A percentile compares a stretch with the other conserved stretches of the same genome.
Conservation (phyloP, 139 green algal genomes). For the Gonium pectorale region DNA sequence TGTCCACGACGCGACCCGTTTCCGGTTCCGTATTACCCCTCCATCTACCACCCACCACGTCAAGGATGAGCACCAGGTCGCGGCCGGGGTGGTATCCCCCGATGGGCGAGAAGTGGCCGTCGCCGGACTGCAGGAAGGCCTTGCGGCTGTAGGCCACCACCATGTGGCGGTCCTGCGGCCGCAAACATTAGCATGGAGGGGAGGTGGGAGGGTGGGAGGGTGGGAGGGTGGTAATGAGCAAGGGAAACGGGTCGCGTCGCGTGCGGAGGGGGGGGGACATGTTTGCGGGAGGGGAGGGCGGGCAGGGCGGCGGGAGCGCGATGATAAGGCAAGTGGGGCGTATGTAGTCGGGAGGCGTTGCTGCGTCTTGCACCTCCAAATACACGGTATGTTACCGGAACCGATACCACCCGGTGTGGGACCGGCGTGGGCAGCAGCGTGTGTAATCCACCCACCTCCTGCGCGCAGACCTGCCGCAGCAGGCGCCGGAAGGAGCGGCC, state of each 20-base stretch:
- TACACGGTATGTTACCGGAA: too few species aligned
- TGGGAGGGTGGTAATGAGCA: background rate
- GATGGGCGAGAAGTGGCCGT: slow-evolving; percentile 92
- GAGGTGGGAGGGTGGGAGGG: background rate
- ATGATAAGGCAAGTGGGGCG: too few species aligned
- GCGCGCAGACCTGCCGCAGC: slow-evolving; percentile 7
- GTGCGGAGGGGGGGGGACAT: background rate
- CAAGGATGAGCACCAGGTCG: slow-evolving; percentile 91
- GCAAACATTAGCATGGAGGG: too few species aligned
- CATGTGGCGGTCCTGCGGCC: slow-evolving; percentile 61
- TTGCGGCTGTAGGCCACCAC: slow-evolving; percentile 84
- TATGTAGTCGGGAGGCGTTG: too few species aligned
- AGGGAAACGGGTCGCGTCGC: too few species aligned
- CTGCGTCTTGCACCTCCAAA: too few species aligned
- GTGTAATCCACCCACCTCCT: slow-evolving; percentile 31
- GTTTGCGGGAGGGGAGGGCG: too few species aligned
- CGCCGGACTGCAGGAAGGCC: slow-evolving; percentile 73
- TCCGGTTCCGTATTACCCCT: too few species aligned
- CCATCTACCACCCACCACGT: slow-evolving; percentile 63
- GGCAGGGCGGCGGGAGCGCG: too few species aligned
- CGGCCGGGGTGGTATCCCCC: slow-evolving; percentile 77
- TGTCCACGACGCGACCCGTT: too few species aligned
- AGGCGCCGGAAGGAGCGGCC: background rate
- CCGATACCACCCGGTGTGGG: too few species aligned
- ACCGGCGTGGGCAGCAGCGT: too few species aligned